A percentile compares a stretch with the other conserved stretches of the same genome.
Conservation (phyloP, 2,329 filamentous ascomycete genomes). For the Dendrostoma leiphaemia region DNA sequence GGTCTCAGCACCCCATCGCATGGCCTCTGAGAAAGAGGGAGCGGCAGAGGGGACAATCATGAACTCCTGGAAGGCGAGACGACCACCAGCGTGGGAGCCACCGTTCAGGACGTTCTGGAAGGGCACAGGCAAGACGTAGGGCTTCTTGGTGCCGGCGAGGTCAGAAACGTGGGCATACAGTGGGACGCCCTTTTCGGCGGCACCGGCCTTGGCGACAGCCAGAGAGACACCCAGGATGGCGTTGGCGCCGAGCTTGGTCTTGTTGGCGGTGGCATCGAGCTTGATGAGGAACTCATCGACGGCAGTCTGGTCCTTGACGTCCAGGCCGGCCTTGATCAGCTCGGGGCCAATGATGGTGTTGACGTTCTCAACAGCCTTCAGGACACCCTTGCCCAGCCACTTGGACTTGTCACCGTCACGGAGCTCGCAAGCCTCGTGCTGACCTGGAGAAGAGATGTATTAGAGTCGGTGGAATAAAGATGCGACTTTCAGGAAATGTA, state of each 20-base stretch:
- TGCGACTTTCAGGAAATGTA: conserved; percentile 11
- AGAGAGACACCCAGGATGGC: conserved; percentile 83
- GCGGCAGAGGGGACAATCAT: conserved; percentile 89
- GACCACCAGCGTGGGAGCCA: conserved; percentile 93
- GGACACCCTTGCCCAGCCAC: conserved; percentile 85
- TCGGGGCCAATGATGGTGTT: conserved; percentile 78
- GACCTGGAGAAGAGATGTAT: conserved; percentile 50
- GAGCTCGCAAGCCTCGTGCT: conserved; percentile 89
- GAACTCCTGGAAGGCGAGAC: conserved; percentile 93
- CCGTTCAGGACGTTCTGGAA: conserved; percentile 95
- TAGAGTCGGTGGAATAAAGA: conserved; percentile 1
- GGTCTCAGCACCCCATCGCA: conserved; percentile 94
- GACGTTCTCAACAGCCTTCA: conserved; percentile 83
- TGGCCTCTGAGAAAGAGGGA: conserved; percentile 88
- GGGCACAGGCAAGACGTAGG: conserved; percentile 83
- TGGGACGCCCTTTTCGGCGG: conserved; percentile 83
- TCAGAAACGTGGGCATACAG: conserved; percentile 87
- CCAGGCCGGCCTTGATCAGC: conserved; percentile 77
- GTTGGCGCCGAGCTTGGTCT: conserved; percentile 85
- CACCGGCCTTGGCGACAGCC: conserved; percentile 84
- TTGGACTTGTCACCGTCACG: conserved; percentile 85
- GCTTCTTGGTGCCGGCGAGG: conserved; percentile 86
- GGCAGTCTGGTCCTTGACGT: conserved; percentile 83
- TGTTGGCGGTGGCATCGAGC: conserved; percentile 82
- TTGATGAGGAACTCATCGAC: conserved; percentile 82